Base-by-base conservation (phyloP, 805 yeast genomes). In the Ogataea ramenticola region DNA sequence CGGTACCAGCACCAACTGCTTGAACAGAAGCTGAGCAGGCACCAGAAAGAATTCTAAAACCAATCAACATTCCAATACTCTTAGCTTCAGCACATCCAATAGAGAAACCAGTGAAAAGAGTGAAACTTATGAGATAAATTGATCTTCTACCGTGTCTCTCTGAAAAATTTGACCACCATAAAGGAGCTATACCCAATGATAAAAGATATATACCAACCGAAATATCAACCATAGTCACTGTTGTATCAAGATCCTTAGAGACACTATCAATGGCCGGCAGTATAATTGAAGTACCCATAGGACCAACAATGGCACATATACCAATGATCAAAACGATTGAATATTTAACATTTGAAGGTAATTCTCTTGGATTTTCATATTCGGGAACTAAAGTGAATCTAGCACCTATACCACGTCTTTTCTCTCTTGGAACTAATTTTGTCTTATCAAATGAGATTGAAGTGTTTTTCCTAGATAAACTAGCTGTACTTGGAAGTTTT, bases 1-100 rank as follows among this genome's bases (percentile, higher is more conserved):
- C 80, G 1, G 95, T 85, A 2, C 95, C 96, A 0, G 96, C 96
- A 4, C 96, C 96, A 26, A 87, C 87, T 17, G 90, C 77, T 58
- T 88, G 96, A 0, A 88, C 96, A 36, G 88, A 77, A 1, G 93
- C 93, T 1, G 90, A 82, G 47, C 82, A 76, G 0, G 88, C 96
- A 43, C 96, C 95, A 37, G 83, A 70, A 1, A 87, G 61, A 4
- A 84, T 75, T 52, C 96, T 70, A 44, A 87, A 74, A 1, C 76
- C 79, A 50, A 86, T 83, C 40, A 88, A 71, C 43, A 79, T 67
- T 1, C 71, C 71, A 29, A 87, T 80, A 43, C 64, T 70, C 2
- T 79, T 82, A 0, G 88, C 68, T 22, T 82, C 61, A 0, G 95
- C 79, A 53, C 86, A 74, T 1, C 93, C 95, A 19, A 88, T 71